Conservation (phyloP, 306 rosid species). For the Acacia confusa region DNA sequence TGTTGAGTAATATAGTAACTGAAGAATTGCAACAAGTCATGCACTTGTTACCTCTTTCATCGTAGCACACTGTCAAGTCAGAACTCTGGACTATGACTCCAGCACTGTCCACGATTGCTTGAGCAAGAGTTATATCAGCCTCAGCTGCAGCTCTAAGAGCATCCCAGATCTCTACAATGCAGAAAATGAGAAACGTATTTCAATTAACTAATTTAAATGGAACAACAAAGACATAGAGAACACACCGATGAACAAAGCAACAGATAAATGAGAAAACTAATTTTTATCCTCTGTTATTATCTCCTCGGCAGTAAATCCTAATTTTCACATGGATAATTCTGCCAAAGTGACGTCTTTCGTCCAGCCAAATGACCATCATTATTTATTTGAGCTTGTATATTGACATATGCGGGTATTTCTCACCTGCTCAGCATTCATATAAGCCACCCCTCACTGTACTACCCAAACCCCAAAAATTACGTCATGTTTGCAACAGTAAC, state of each 20-base stretch:
- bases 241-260: conserved; percentile 28
- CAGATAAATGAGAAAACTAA: conserved; percentile 1
- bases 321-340: conserved; percentile 8
- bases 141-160: conserved; percentile 99
- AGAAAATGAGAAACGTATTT: conserved; percentile 34
- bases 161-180: conserved; percentile 89
- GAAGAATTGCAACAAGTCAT: conserved; percentile 15
- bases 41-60: conserved; percentile 79
- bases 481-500: neutral
- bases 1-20: neutral
- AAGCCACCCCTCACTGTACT: neutral
- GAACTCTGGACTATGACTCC: conserved; percentile 94
- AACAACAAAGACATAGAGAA: neutral
- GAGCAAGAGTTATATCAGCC: conserved; percentile 84
- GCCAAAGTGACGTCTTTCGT: neutral
- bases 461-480: neutral
- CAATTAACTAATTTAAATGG: conserved; percentile 5
- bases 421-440: conserved; percentile 3
- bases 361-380: conserved; percentile 17
- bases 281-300: conserved; percentile 3
- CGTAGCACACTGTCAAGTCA: conserved; percentile 92
- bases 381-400: neutral
- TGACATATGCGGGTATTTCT: conserved; percentile 1
- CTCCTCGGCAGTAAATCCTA: neutral
- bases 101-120: conserved; percentile 92